Percentiles rank a stretch among this genome's conserved stretches.
These are phyloP conservation scores for Linnemannia schmuckeri DNA, from an alignment of 192 early-diverging fungal species.

Conservation along the genomic window DNA sequence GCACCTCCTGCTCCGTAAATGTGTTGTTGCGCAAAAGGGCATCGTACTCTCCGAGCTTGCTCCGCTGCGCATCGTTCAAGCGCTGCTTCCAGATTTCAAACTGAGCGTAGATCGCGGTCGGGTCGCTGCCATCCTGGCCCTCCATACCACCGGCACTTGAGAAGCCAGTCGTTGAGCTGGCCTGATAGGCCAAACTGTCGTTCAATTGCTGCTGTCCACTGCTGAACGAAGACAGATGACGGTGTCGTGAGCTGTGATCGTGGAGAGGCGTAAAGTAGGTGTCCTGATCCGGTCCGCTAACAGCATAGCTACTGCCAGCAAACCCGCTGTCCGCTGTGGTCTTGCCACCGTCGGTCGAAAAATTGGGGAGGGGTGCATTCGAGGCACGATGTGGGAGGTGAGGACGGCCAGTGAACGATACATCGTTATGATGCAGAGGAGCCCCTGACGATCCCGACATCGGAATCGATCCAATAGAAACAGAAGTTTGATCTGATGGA, in stretches of 20 bases:
- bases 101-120: background rate
- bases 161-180: background rate
- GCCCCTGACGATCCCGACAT: no score
- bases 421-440: background rate
- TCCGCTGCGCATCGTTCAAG: conserved; percentile 33
- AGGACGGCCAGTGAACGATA: background rate
- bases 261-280: conserved; percentile 34
- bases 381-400: conserved; percentile 19
- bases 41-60: conserved; percentile 16
- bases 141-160: background rate
- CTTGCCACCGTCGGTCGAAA: conserved; percentile 14
- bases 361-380: background rate
- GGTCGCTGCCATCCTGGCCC: background rate
- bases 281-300: conserved; percentile 20
- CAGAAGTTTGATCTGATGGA: conserved; percentile 9
- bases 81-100: background rate
- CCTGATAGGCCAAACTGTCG: background rate
- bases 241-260: conserved; percentile 1
- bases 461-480: background rate
- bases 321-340: conserved; percentile 27
- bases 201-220: background rate
- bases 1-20: conserved; percentile 6
- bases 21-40: background rate
- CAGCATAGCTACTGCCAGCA: conserved; percentile 18
- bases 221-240: conserved; percentile 19